phyloP scores from a whole-genome alignment of 306 rosid genomes.

The Acacia acuminata region DNA sequence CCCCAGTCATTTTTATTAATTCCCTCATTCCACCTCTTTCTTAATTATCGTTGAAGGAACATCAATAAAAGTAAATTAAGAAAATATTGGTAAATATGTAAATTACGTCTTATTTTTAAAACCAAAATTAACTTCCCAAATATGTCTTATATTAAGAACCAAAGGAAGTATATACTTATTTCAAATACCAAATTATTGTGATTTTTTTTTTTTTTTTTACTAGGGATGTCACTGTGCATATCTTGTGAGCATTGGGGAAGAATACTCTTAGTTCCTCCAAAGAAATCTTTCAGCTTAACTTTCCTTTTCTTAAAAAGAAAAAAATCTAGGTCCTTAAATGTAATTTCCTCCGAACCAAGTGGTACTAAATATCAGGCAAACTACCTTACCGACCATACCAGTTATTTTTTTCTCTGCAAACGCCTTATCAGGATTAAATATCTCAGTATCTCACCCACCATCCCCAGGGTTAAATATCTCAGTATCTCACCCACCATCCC shows the following conservation, averaged over 20 bases:
- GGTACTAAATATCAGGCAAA: neutral
- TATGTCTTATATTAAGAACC: too few relatives aligned
- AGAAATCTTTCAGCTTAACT: neutral
- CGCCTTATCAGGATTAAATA: neutral
- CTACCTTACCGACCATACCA: neutral
- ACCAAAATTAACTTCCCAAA: too few relatives aligned
- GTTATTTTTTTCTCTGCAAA: neutral
- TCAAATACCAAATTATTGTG: neutral
- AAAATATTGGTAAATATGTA: too few relatives aligned
- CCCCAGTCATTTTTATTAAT: too few relatives aligned
- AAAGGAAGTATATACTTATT: too few relatives aligned
- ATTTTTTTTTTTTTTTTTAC: neutral
- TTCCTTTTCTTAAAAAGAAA: neutral
- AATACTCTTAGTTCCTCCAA: neutral
- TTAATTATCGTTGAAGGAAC: too few relatives aligned
- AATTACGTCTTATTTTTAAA: too few relatives aligned
- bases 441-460: too few relatives aligned
- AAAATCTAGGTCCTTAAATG: neutral
- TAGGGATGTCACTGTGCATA: neutral
- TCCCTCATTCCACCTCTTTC: too few relatives aligned
- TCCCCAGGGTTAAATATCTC: neutral
- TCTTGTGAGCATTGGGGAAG: neutral
- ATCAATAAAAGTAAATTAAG: too few relatives aligned
- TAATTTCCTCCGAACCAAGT: neutral
- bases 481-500: neutral